Conservation (phyloP, 2,329 filamentous ascomycete genomes). For the Fusarium mangiferae region DNA sequence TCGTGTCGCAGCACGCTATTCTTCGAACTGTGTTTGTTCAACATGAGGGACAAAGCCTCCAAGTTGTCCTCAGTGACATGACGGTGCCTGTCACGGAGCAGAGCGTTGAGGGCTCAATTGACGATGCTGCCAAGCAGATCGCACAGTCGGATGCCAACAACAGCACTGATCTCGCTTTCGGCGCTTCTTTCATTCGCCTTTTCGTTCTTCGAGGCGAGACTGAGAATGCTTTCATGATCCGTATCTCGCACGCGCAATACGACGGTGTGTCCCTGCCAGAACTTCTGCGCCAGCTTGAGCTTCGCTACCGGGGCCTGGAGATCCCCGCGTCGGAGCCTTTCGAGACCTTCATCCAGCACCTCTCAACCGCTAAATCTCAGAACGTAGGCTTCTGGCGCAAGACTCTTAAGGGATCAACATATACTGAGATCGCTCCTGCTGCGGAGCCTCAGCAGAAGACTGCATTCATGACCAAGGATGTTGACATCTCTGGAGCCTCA, state of each 20-base stretch:
- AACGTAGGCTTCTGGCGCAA: constrained; percentile 38
- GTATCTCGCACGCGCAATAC: constrained; percentile 61
- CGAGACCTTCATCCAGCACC: constrained; percentile 28
- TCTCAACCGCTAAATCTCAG: not conserved
- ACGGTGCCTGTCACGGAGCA: constrained; percentile 26
- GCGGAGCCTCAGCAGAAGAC: constrained; percentile 32
- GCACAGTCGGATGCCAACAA: constrained; percentile 20
- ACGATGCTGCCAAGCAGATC: constrained; percentile 30
- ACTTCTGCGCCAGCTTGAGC: constrained; percentile 53
- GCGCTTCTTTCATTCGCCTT: constrained; percentile 31
- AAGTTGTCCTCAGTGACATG: constrained; percentile 38
- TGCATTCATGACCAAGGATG: constrained; percentile 41
- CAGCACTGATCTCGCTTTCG: constrained; percentile 24
- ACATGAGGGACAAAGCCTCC: constrained; percentile 17
- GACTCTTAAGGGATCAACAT: constrained; percentile 29
- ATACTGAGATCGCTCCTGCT: constrained; percentile 31
- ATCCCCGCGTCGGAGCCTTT: constrained; percentile 32
- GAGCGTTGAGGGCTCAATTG: constrained; percentile 12
- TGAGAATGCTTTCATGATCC: constrained; percentile 41
- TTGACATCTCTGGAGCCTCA: constrained; percentile 38
- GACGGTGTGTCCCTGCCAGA: constrained; percentile 59
- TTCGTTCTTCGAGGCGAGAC: constrained; percentile 28
- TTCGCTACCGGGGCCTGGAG: constrained; percentile 49
- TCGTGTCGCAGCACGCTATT: constrained; percentile 37
- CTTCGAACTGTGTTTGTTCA: constrained; percentile 43